Conservation (phyloP, 1,139 yeast species). For the Pichia sp. region DNA sequence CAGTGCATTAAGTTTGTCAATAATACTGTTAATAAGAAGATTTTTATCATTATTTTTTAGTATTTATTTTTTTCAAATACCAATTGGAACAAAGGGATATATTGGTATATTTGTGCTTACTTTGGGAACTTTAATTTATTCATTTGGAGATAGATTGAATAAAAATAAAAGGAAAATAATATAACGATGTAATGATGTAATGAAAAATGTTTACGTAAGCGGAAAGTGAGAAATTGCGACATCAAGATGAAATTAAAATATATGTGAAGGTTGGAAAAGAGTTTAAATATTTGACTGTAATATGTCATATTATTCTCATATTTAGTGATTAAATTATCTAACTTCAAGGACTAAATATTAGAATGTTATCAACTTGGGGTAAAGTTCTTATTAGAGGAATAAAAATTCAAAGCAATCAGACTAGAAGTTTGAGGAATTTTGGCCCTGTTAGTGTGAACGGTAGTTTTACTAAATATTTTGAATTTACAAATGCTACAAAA, state of each 20-base stretch:
- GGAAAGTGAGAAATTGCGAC: no score
- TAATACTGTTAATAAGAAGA: conserved; percentile 55
- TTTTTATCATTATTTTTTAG: conserved; percentile 54
- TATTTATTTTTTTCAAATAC: conserved; percentile 41
- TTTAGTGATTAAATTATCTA: no score
- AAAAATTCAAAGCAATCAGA: not conserved
- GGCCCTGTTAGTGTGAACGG: no score
- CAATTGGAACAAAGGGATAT: conserved; percentile 34
- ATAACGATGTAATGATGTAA: not conserved
- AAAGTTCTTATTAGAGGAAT: not conserved
- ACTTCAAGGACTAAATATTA: no score
- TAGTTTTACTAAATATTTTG: not conserved
- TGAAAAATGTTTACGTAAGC: not conserved
- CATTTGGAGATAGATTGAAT: not conserved
- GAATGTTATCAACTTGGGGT: no score
- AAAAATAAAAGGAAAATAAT: not conserved
- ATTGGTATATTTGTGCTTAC: conserved; percentile 48
- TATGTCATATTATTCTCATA: no score
- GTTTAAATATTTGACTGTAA: no score
- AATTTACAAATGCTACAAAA: not conserved
- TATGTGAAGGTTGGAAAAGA: no score
- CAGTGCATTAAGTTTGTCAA: conserved; percentile 55
- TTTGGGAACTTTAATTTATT: conserved; percentile 47
- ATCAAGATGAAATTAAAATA: no score
- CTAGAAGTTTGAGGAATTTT: no score